Base-by-base conservation (phyloP, 2,329 filamentous ascomycete species). In the Fusarium lateritium region DNA sequence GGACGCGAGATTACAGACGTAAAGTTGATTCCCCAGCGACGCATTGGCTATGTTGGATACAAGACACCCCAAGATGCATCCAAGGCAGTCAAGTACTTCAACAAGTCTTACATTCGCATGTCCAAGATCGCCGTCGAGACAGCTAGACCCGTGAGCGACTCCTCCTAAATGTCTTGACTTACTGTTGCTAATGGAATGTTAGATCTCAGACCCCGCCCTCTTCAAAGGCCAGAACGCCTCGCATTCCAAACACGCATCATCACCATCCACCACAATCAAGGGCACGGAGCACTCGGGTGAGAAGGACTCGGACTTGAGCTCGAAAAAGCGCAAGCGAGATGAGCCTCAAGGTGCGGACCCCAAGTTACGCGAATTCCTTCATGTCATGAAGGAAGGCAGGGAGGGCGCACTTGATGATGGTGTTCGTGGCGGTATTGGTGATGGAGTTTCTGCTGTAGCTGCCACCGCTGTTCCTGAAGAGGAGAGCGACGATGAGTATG, bases 1-100 rank as follows among this genome's bases (percentile, higher is more conserved):
- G 91, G 91, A 66, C 88, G 88, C 67, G 84, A 92, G 68, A 89
- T 98, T 77, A 98, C 95, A 54, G 96, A 99, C 82, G 89, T 94
- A 75, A 97, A 97, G 86, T 88, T 98, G 77, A 93, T 98, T 77
- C 89, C 93, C 7, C 90, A 94, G 76, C 89, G 96, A 75, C 89
- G 94, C 73, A 98, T 99, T 80, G 96, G 94, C 73, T 99, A 97
- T 85, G 89, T 99, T 63, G 96, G 96, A 67, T 98, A 95, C 85
- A 94, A 93, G 82, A 92, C 88, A 52, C 84, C 92, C 15, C 89
- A 95, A 66, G 91, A 93, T 77, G 96, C 96, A 58, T 84, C 88
- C 59, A 88, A 90, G 76, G 95, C 96, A 44, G 92, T 97, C 78
- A 94, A 93, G 80, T 97, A 97, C 83, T 98, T 98, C 85, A 94